Conservation (phyloP, 2,329 filamentous ascomycete genomes). For the Dactylellina haptotyla region DNA sequence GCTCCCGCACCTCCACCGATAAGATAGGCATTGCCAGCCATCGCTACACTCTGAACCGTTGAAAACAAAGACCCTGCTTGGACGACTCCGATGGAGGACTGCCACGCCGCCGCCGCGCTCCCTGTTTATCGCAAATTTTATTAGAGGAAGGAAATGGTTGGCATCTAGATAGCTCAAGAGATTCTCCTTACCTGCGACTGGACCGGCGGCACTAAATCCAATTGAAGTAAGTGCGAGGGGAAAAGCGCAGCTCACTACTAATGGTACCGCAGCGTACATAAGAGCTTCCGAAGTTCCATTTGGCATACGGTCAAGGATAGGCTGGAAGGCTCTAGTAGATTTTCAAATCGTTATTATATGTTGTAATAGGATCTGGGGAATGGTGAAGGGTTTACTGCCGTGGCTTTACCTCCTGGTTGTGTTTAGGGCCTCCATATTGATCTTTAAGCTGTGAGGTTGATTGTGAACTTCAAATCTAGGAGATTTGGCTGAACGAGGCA, state of each 20-base stretch:
- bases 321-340: not conserved
- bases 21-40: not conserved
- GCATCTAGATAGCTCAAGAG: not conserved
- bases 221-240: not conserved
- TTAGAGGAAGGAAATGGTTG: not conserved
- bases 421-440: too few species aligned
- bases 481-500: too few species aligned
- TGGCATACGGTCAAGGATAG: not conserved
- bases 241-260: not conserved
- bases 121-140: not conserved
- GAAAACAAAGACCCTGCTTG: not conserved
- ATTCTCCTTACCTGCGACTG: not conserved
- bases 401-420: too few species aligned
- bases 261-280: not conserved
- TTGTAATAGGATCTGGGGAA: not conserved
- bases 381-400: not conserved
- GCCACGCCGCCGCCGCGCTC: slow-evolving; percentile 4
- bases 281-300: not conserved
- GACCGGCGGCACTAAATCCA: slow-evolving; percentile 1
- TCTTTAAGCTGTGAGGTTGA: too few species aligned
- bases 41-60: not conserved
- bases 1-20: not conserved
- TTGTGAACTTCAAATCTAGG: too few species aligned
- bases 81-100: slow-evolving; percentile 15
- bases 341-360: not conserved